A percentile compares a stretch with the other conserved stretches of the same genome.
Evolutionary conservation across 2,329 filamentous ascomycete genomes (phyloP).

Genomic region (Tolypocladium endophyticum): DNA sequence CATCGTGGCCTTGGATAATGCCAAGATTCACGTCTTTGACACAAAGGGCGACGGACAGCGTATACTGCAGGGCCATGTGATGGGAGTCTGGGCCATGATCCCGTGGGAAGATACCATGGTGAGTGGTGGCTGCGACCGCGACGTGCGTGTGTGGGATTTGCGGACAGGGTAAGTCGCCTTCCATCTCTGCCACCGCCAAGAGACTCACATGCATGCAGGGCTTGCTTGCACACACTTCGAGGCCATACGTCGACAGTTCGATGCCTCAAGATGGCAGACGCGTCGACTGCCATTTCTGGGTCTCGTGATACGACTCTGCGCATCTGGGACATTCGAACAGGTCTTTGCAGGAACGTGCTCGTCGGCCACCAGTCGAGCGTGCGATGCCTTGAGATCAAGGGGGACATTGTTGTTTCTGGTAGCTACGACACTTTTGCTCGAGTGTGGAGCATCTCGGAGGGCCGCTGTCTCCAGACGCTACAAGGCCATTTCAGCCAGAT

Average conservation of each 20-base stretch:
- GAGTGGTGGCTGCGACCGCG: conserved; percentile 90
- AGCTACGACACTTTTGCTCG: conserved; percentile 96
- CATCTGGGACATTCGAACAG: conserved; percentile 87
- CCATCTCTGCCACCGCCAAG: not conserved
- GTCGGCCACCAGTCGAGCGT: conserved; percentile 95
- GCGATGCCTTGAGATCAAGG: conserved; percentile 88
- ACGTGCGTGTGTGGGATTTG: conserved; percentile 96
- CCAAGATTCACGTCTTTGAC: conserved; percentile 97
- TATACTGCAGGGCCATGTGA: conserved; percentile 88
- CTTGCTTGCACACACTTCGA: conserved; percentile 70
- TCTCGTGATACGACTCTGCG: conserved; percentile 89
- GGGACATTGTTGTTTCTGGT: conserved; percentile 93
- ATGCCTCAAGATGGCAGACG: conserved; percentile 95
- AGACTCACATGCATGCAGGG: conserved; percentile 32
- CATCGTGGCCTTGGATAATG: conserved; percentile 93
- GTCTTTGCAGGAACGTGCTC: conserved; percentile 81
- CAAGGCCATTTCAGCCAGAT: conserved; percentile 97
- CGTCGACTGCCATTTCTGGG: conserved; percentile 88
- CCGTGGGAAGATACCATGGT: conserved; percentile 94
- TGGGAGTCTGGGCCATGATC: conserved; percentile 99
- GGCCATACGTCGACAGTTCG: conserved; percentile 95
- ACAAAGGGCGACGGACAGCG: conserved; percentile 80
- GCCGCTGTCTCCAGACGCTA: conserved; percentile 80
- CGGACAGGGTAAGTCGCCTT: conserved; percentile 61
- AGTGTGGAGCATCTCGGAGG: conserved; percentile 96